These are phyloP conservation scores for Boletus rufocinnamomeus DNA, from an alignment of 768 basidiomycete genomes.

Conservation along the genomic window DNA sequence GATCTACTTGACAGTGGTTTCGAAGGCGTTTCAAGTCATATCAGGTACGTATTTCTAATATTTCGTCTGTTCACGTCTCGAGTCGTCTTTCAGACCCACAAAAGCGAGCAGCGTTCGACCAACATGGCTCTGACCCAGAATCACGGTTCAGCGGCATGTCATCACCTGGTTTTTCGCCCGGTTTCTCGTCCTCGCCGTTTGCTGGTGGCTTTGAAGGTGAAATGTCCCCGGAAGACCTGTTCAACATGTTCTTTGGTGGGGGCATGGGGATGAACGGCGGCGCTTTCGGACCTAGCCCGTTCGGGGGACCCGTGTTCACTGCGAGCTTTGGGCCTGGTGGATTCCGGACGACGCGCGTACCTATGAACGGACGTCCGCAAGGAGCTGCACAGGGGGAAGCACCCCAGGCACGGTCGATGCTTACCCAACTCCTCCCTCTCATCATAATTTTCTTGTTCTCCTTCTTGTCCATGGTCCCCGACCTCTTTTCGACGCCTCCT, in stretches of 20 bases:
- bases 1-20: constrained; percentile 69
- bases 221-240: constrained; percentile 92
- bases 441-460: constrained; percentile 85
- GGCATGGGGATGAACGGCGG: constrained; percentile 46
- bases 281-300: constrained; percentile 58
- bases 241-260: constrained; percentile 97
- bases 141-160: constrained; percentile 74
- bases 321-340: constrained; percentile 81
- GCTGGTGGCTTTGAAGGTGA: constrained; percentile 71
- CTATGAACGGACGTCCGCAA: constrained; percentile 40
- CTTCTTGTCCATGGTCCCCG: constrained; percentile 77
- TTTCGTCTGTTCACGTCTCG: constrained; percentile 3
- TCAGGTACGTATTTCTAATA: constrained; percentile 52
- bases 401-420: constrained; percentile 54
- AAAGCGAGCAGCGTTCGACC: constrained; percentile 86
- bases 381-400: constrained; percentile 39
- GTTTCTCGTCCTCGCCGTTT: constrained; percentile 54
- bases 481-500: constrained; percentile 63
- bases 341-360: constrained; percentile 69
- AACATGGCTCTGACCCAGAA: constrained; percentile 86
- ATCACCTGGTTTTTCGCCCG: constrained; percentile 50
- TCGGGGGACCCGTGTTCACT: constrained; percentile 60
- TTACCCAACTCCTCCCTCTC: constrained; percentile 82
- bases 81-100: constrained; percentile 60
- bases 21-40: constrained; percentile 94